Percentiles rank a stretch among this genome's conserved stretches.
Conservation (phyloP, 805 yeast species). For the Saccharomycopsis sp. region DNA sequence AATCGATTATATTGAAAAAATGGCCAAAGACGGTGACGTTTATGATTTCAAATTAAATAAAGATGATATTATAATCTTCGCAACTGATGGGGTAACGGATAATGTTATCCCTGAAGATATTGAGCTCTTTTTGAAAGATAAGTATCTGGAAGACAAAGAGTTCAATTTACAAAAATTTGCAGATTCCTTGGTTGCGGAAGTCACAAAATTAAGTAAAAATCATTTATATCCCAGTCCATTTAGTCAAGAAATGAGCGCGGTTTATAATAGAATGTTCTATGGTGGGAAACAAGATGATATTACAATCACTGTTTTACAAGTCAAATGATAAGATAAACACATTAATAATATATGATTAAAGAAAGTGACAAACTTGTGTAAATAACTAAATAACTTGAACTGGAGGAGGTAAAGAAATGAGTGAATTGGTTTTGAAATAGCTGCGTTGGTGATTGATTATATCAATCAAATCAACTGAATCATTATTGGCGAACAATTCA, state of each 20-base stretch:
- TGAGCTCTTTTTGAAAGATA: slow-evolving; percentile 53
- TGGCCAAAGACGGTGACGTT: slow-evolving; percentile 58
- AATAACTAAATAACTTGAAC: too few relatives aligned
- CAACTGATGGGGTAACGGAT: slow-evolving; percentile 92
- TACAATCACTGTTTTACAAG: slow-evolving; percentile 67
- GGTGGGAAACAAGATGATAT: slow-evolving; percentile 98
- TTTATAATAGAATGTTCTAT: slow-evolving; percentile 57
- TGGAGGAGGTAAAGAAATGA: too few relatives aligned
- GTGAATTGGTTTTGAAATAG: too few relatives aligned
- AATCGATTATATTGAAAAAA: slow-evolving; percentile 63
- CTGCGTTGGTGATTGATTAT: too few relatives aligned
- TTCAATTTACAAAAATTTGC: slow-evolving; percentile 38
- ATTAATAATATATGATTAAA: too few relatives aligned
- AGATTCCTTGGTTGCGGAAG: slow-evolving; percentile 49
- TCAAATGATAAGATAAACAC: too few relatives aligned
- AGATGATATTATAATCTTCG: slow-evolving; percentile 72
- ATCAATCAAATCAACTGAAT: too few relatives aligned
- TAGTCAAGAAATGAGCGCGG: slow-evolving; percentile 60
- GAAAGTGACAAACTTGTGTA: too few relatives aligned
- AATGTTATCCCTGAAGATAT: slow-evolving; percentile 68
- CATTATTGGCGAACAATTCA: too few relatives aligned
- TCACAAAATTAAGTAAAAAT: slow-evolving; percentile 61
- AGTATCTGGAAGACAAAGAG: slow-evolving; percentile 16
- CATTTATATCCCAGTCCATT: slow-evolving; percentile 73
- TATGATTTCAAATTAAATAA: slow-evolving; percentile 54